Evolutionary conservation across 768 basidiomycete species (phyloP), one percentile per base, ranked within the genome.

Genomic region (Tylopilus felleus): DNA sequence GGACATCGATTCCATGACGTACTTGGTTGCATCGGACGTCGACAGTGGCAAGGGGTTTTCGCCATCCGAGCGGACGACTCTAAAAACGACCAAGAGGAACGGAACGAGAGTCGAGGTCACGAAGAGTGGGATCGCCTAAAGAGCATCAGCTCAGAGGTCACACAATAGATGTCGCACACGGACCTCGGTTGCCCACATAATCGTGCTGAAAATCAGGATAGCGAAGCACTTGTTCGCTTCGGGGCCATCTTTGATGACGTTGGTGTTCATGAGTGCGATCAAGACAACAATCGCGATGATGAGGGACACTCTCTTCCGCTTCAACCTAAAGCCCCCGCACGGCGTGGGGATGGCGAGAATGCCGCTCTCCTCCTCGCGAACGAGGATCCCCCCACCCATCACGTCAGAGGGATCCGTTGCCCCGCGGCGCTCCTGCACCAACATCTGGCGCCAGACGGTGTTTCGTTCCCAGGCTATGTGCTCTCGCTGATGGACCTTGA

Each of bases 371-470:
- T 70, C 62, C 22, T 75, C 70, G 27, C 72, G 76, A 19, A 82
- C 56, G 17, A 84, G 68, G 14, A 74, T 74, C 1, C 74, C 81
- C 9, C 83, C 84, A 16, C 75, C 63, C 36, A 61, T 60, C 27
- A 68, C 59, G 46, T 73, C 75, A 52, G 71, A 52, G 57, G 73
- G 47, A 40, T 73, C 66, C 23, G 58, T 19, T 23, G 53, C 47
- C 17, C 91, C 89, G 5, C 83, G 79, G 27, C 91, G 80, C 61
- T 91, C 89, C 38, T 83, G 81, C 3, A 84, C 86, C 55, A 97
- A 89, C 93, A 97, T 95, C 70, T 92, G 88, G 23, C 93, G 80
- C 97, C 97, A 99, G 13, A 98, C 88, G 1, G 97, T 99, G 65
- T 98, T 94, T 29, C 97, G 83, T 65, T 98, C 96, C 85, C 95